These are phyloP conservation scores for Taphrina confusa DNA, from an alignment of 1,139 yeast species.

Conservation along the genomic window DNA sequence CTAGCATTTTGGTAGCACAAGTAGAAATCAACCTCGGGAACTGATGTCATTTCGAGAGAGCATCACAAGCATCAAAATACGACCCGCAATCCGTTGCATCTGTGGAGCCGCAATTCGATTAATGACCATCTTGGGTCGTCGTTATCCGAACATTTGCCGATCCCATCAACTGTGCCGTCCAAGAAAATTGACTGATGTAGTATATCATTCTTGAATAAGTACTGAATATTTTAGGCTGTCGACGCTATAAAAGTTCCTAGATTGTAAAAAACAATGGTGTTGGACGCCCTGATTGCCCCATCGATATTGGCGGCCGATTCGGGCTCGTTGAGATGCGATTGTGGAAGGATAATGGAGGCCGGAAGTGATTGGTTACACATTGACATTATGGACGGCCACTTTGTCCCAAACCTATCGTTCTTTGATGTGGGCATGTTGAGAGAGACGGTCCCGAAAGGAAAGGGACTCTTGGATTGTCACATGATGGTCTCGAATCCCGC, in stretches of 20 bases:
- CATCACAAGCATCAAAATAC: slow-evolving; percentile 8
- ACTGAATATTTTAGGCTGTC: too few relatives aligned
- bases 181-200: too few relatives aligned
- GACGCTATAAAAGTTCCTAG: too few relatives aligned
- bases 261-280: slow-evolving; percentile 42
- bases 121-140: too few relatives aligned
- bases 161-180: too few relatives aligned
- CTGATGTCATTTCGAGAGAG: too few relatives aligned
- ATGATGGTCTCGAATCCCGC: slow-evolving; percentile 91
- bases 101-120: slow-evolving; percentile 6
- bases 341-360: slow-evolving; percentile 73
- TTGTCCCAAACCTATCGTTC: slow-evolving; percentile 92
- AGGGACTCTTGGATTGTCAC: slow-evolving; percentile 92
- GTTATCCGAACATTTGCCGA: background rate
- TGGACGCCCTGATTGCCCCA: slow-evolving; percentile 80
- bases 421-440: slow-evolving; percentile 86
- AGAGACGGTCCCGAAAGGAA: slow-evolving; percentile 67
- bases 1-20: too few relatives aligned
- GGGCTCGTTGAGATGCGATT: slow-evolving; percentile 71
- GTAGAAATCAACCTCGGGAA: too few relatives aligned
- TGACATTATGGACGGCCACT: slow-evolving; percentile 98
- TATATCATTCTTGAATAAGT: background rate
- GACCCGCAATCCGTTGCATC: background rate
- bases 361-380: slow-evolving; percentile 96
- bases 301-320: slow-evolving; percentile 77